Evolutionary conservation across 345 rosid species (phyloP).

Genomic region (Ceriops zippeliana): DNA sequence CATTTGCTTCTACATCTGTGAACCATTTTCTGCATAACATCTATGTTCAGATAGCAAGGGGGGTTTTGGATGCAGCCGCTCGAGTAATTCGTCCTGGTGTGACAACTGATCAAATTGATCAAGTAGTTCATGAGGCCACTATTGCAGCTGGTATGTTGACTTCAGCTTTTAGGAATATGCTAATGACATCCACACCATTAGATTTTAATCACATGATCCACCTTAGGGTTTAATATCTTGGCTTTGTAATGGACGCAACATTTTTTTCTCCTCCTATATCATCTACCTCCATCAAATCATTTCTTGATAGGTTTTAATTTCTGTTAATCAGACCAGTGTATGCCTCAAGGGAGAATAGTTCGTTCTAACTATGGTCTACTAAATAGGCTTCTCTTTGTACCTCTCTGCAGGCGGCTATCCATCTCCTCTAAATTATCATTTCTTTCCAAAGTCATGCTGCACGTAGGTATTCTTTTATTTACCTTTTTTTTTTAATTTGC

Average conservation of each 20-base stretch:
- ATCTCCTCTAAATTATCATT: slow-evolving; percentile 92
- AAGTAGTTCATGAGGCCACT: slow-evolving; percentile 86
- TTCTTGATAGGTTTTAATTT: too few species aligned
- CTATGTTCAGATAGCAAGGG: slow-evolving; percentile 64
- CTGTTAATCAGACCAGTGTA: too few species aligned
- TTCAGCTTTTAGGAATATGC: not conserved
- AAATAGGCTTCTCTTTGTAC: not conserved
- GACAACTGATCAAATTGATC: slow-evolving; percentile 95
- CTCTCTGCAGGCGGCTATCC: slow-evolving; percentile 82
- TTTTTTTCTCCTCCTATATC: too few species aligned
- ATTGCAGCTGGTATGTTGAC: slow-evolving; percentile 62
- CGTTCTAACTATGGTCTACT: not conserved
- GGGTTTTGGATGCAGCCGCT: slow-evolving; percentile 92
- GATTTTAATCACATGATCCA: too few species aligned
- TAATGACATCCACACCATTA: too few species aligned
- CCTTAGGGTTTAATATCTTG: too few species aligned
- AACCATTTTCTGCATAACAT: not conserved
- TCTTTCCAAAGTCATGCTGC: slow-evolving; percentile 99
- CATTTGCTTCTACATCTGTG: not conserved
- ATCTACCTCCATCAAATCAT: too few species aligned
- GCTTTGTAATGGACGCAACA: too few species aligned
- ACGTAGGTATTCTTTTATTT: slow-evolving; percentile 72
- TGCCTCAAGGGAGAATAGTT: not conserved
- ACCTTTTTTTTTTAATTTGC: slow-evolving; percentile 10
- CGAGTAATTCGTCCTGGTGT: slow-evolving; percentile 71